Conservation (phyloP, 441 rosid species). For the Geranium incanum region DNA sequence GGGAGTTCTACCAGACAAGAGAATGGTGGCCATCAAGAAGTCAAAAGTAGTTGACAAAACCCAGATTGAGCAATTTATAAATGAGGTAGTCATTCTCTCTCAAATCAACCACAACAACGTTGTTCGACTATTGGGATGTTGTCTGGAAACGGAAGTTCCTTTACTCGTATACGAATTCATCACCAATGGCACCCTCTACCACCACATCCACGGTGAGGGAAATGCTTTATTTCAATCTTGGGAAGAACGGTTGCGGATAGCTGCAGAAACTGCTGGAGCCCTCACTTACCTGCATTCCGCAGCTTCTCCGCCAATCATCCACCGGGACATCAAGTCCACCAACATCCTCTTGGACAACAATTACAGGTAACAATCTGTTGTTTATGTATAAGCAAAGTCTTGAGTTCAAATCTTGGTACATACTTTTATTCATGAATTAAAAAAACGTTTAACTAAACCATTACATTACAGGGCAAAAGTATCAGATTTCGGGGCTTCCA, state of each 20-base stretch:
- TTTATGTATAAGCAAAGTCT: too few relatives aligned
- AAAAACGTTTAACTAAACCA: too few relatives aligned
- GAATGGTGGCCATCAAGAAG: background rate
- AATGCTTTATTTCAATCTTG: conserved; percentile 9
- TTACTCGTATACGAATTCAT: conserved; percentile 25
- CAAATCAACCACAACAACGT: conserved; percentile 28
- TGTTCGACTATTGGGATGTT: conserved; percentile 22
- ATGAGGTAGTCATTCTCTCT: conserved; percentile 6
- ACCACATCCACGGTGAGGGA: conserved; percentile 19
- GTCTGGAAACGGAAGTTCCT: conserved; percentile 25
- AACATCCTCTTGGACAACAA: conserved; percentile 15
- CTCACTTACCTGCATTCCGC: conserved; percentile 16
- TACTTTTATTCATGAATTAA: too few relatives aligned
- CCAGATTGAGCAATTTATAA: background rate
- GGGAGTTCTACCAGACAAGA: background rate
- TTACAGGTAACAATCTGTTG: background rate
- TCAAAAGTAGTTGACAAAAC: background rate
- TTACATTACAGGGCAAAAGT: background rate
- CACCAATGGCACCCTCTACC: conserved; percentile 23
- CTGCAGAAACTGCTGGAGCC: conserved; percentile 16
- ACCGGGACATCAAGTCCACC: conserved; percentile 14
- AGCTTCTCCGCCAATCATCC: conserved; percentile 16
- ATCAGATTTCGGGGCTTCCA: conserved; percentile 33
- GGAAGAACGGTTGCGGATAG: conserved; percentile 19
- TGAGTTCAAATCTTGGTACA: too few relatives aligned